Evolutionary conservation across 352 stramenopile genomes (phyloP).

Genomic region (Phytopythium boreale): DNA sequence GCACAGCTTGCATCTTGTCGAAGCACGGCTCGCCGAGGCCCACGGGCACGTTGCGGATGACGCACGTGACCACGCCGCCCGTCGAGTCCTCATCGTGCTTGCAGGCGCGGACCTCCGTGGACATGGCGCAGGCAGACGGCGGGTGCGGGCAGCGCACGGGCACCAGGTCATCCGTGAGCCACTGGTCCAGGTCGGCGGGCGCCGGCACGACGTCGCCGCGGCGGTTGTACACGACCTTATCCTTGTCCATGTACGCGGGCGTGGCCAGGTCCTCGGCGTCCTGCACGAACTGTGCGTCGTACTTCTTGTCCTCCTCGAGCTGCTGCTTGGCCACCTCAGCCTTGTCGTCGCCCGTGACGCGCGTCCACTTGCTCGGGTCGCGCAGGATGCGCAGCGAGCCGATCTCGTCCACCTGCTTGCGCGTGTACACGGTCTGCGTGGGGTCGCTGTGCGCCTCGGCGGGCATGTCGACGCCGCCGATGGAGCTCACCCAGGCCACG

Average conservation of each 20-base stretch:
- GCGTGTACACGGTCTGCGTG: conserved; percentile 62
- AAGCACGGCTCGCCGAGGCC: conserved; percentile 98
- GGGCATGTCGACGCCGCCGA: conserved; percentile 85
- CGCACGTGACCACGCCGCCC: conserved; percentile 95
- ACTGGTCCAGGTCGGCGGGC: conserved; percentile 51
- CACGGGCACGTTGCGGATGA: conserved; percentile 95
- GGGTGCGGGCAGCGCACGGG: conserved; percentile 94
- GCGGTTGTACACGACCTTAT: conserved; percentile 90
- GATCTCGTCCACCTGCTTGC: conserved; percentile 81
- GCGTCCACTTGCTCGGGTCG: conserved; percentile 62
- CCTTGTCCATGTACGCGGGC: conserved; percentile 92
- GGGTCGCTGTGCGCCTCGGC: conserved; percentile 61
- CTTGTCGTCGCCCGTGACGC: conserved; percentile 20
- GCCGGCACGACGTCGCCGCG: conserved; percentile 55
- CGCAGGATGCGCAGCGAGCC: conserved; percentile 81
- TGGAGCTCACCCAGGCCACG: conserved; percentile 88
- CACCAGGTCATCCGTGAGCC: conserved; percentile 85
- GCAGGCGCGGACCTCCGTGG: conserved; percentile 92
- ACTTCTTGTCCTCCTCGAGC: conserved; percentile 55
- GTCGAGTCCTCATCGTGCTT: conserved; percentile 90
- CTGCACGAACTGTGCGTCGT: conserved; percentile 73
- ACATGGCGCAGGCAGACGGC: conserved; percentile 92
- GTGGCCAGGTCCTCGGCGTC: conserved; percentile 48
- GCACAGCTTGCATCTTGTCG: conserved; percentile 98
- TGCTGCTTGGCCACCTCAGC: conserved; percentile 41